A percentile compares a stretch with the other conserved stretches of the same genome.
These are phyloP conservation scores for Sphaerulina vaccinii DNA, from an alignment of 2,329 filamentous ascomycete species.

Conservation along the genomic window DNA sequence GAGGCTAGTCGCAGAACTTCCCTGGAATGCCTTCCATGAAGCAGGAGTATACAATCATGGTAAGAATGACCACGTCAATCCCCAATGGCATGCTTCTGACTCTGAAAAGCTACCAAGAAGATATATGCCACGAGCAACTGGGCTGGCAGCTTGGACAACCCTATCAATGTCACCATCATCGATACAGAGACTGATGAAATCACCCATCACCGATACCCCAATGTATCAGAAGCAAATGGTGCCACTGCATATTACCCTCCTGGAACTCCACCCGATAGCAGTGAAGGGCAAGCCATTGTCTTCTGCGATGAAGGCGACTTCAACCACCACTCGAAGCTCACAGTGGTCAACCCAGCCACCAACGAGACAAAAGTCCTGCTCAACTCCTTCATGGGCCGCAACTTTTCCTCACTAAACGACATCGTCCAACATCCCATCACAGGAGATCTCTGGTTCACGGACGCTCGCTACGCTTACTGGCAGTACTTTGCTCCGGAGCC, in stretches of 20 bases:
- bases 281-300: constrained; percentile 34
- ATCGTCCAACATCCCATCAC: constrained; percentile 54
- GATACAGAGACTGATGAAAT: constrained; percentile 33
- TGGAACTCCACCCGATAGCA: constrained; percentile 33
- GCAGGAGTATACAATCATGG: constrained; percentile 36
- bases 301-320: constrained; percentile 38
- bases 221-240: constrained; percentile 35
- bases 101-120: constrained; percentile 35
- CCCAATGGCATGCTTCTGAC: not conserved
- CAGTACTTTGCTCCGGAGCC: constrained; percentile 52
- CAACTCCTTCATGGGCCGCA: constrained; percentile 61
- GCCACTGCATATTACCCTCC: constrained; percentile 35
- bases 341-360: constrained; percentile 31
- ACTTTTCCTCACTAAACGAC: constrained; percentile 62
- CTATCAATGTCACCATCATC: constrained; percentile 39
- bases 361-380: constrained; percentile 43
- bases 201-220: constrained; percentile 29
- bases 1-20: constrained; percentile 28
- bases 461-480: constrained; percentile 55
- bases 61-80: not conserved
- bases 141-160: constrained; percentile 32
- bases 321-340: constrained; percentile 29
- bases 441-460: constrained; percentile 62
- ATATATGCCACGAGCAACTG: constrained; percentile 47
- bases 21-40: constrained; percentile 43